These are phyloP conservation scores for Lathyrus aphaca DNA, from an alignment of 306 rosid genomes.

Conservation along the genomic window DNA sequence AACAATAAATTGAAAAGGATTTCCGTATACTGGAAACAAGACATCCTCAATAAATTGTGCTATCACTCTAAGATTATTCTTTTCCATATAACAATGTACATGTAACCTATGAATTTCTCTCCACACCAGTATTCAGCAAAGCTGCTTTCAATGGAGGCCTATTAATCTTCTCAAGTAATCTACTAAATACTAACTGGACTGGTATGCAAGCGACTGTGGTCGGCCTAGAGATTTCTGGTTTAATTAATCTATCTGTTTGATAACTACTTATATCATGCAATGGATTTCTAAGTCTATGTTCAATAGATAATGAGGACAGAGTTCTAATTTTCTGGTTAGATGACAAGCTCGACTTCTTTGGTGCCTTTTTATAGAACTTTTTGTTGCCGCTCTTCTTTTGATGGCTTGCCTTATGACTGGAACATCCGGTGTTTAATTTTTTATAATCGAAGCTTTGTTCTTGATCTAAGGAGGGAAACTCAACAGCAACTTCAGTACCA, in stretches of 20 bases:
- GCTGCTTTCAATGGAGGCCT: conserved; percentile 79
- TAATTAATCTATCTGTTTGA: conserved; percentile 64
- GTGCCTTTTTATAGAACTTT: conserved; percentile 54
- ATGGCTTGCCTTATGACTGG: conserved; percentile 53
- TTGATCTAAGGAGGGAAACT: conserved; percentile 52
- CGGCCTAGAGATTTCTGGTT: conserved; percentile 68
- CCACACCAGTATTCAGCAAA: conserved; percentile 59
- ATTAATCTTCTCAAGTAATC: conserved; percentile 94
- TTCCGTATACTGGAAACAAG: conserved; percentile 35
- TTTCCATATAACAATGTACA: conserved; percentile 61
- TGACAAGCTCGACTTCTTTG: conserved; percentile 68
- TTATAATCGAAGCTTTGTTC: conserved; percentile 51
- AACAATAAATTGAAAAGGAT: conserved; percentile 42
- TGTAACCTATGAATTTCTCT: conserved; percentile 64
- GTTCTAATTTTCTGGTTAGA: conserved; percentile 90
- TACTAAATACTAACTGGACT: conserved; percentile 83
- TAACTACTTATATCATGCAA: conserved; percentile 51
- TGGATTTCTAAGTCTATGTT: conserved; percentile 60
- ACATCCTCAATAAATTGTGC: conserved; percentile 46
- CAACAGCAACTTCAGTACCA: conserved; percentile 55
- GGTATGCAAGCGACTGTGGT: conserved; percentile 91
- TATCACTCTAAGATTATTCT: conserved; percentile 52
- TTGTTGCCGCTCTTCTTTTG: conserved; percentile 54
- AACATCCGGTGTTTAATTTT: conserved; percentile 56
- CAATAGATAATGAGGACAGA: conserved; percentile 68